A percentile compares a stretch with the other conserved stretches of the same genome.
Evolutionary conservation across 164 flowering plant species (phyloP).

Genomic region (Buxus sempervirens): DNA sequence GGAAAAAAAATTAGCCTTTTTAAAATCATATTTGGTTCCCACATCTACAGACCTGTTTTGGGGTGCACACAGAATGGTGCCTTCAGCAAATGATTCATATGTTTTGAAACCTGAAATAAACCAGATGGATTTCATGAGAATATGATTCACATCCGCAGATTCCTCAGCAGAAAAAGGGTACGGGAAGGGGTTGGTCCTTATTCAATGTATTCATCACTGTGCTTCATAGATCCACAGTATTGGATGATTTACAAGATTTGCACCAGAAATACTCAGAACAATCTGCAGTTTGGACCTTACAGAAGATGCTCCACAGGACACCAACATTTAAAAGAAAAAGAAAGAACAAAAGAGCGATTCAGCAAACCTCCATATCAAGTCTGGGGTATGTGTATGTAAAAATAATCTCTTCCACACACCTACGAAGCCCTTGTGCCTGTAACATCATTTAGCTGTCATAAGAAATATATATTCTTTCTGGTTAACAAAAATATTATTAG

Average conservation of each 20-base stretch:
- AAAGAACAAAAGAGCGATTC: neutral
- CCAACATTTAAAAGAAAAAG: neutral
- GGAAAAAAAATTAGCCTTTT: too few species aligned
- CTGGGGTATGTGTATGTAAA: constrained; percentile 86
- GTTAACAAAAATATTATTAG: too few species aligned
- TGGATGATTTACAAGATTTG: neutral
- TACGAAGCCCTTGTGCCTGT: constrained; percentile 61
- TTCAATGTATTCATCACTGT: neutral
- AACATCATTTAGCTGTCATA: constrained; percentile 9
- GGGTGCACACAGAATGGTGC: constrained; percentile 99
- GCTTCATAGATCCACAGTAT: neutral
- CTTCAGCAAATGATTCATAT: constrained; percentile 92
- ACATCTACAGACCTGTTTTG: constrained; percentile 66
- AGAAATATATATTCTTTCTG: neutral
- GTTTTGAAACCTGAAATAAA: constrained; percentile 74
- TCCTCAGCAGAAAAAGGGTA: neutral
- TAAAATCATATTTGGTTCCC: neutral
- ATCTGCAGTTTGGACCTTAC: neutral
- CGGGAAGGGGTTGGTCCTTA: too few species aligned
- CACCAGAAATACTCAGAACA: neutral
- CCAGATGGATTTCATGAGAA: constrained; percentile 5
- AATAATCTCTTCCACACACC: constrained; percentile 86
- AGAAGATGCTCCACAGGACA: neutral
- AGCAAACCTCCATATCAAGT: constrained; percentile 88
- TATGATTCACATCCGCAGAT: neutral